Conservation (phyloP, 1,284 basidiomycete genomes). For the Sporisorium reilianum region DNA sequence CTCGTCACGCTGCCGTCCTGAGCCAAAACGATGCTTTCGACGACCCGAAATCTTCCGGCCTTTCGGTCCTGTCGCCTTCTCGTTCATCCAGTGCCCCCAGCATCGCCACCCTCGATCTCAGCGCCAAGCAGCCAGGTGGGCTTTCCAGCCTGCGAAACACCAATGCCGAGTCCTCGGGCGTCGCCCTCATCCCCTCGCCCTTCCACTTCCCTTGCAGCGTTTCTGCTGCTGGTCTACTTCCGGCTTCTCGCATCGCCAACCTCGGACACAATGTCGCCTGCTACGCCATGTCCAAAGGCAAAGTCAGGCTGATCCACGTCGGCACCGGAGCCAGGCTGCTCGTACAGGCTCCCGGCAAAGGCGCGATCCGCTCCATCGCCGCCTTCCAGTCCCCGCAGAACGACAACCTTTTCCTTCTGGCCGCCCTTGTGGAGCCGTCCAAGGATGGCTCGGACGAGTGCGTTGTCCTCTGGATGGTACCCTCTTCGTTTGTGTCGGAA, state of each 20-base stretch:
- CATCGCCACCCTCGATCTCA: constrained; percentile 38
- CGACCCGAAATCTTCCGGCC: constrained; percentile 35
- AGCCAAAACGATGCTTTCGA: constrained; percentile 32
- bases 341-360: constrained; percentile 22
- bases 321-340: constrained; percentile 30
- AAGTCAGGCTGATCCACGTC: constrained; percentile 40
- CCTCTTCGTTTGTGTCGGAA: constrained; percentile 22
- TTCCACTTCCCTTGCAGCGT: constrained; percentile 29
- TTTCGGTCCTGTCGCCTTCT: constrained; percentile 38
- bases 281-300: constrained; percentile 50
- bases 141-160: constrained; percentile 31
- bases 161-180: constrained; percentile 36
- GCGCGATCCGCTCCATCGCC: constrained; percentile 23
- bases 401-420: constrained; percentile 15
- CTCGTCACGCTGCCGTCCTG: constrained; percentile 21
- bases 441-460: constrained; percentile 22
- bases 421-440: constrained; percentile 25
- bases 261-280: constrained; percentile 24
- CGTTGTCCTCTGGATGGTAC: constrained; percentile 28
- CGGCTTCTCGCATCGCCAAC: constrained; percentile 30
- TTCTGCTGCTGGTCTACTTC: constrained; percentile 18
- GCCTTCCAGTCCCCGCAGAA: constrained; percentile 16
- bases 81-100: constrained; percentile 32
- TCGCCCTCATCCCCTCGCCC: constrained; percentile 40
- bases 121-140: constrained; percentile 40